Evolutionary conservation across 2,329 filamentous ascomycete genomes (phyloP), one percentile per base, ranked within the genome.

Genomic region (Alternaria arborescens): DNA sequence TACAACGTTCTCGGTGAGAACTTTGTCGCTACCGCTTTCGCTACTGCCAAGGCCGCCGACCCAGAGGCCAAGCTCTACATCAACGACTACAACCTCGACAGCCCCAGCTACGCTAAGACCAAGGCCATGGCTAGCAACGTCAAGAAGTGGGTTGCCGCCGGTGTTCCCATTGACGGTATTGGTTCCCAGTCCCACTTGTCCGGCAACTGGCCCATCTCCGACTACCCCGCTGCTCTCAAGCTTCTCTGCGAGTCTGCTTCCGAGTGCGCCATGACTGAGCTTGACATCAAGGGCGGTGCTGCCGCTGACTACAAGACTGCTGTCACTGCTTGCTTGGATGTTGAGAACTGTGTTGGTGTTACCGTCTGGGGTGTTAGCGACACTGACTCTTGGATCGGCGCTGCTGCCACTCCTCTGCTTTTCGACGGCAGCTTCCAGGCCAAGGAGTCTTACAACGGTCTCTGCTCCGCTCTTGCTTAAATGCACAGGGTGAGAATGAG

Each of bases 51-150:
- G 52, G 82, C 82, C 8, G 89, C 88, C 14, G 90, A 92, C 74
- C 88, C 90, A 3, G 70, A 78, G 57, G 89, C 88, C 3, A 89
- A 89, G 78, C 82, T 93, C 40, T 93, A 91, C 81, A 91, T 92
- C 80, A 93, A 93, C 78, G 90, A 93, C 72, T 84, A 82, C 74
- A 84, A 83, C 80, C 84, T 91, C 53, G 89, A 91, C 78, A 81
- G 77, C 43, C 83, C 88, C 18, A 83, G 69, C 66, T 84, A 85
- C 69, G 80, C 84, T 64, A 92, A 93, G 81, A 82, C 82, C 4
- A 79, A 76, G 16, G 82, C 78, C 47, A 86, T 90, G 81, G 81
- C 85, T 5, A 75, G 72, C 36, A 81, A 88, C 70, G 89, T 92
- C 66, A 85, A 85, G 71, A 85, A 87, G 72, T 91, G 88, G 88